Conservation (phyloP, 805 yeast genomes). For the Saccharomyces eubayanus region DNA sequence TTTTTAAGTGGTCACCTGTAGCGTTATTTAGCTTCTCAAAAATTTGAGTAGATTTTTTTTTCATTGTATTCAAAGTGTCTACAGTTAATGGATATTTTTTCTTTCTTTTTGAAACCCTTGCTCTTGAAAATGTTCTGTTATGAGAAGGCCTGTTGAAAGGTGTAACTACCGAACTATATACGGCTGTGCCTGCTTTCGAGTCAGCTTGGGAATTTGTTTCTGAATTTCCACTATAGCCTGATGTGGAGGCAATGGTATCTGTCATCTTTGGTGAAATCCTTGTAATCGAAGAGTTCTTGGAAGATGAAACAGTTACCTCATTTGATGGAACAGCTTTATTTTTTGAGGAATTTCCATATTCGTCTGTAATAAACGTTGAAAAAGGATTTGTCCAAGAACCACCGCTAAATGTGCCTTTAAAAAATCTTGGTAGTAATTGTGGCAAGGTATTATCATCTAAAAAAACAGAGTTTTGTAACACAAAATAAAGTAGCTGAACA, state of each 20-base stretch:
- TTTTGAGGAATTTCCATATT: constrained; percentile 3
- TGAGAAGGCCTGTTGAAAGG: constrained; percentile 10
- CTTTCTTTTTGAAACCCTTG: constrained; percentile 14
- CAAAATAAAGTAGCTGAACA: constrained; percentile 23
- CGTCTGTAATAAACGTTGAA: constrained; percentile 25
- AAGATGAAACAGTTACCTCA: background rate
- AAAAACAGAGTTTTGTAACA: constrained; percentile 19
- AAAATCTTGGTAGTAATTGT: constrained; percentile 60
- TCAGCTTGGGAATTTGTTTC: background rate
- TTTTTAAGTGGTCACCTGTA: constrained; percentile 6
- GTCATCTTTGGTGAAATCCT: constrained; percentile 19
- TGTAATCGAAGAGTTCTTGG: constrained; percentile 1
- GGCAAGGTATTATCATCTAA: constrained; percentile 37
- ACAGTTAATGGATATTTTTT: constrained; percentile 21
- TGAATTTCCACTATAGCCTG: constrained; percentile 10
- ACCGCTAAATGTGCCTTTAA: constrained; percentile 59
- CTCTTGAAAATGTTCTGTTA: constrained; percentile 14
- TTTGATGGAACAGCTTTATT: background rate
- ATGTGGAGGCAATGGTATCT: constrained; percentile 17
- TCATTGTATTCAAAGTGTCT: constrained; percentile 21
- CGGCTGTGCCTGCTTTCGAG: background rate
- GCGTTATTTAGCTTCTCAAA: constrained; percentile 15
- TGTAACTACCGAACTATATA: background rate
- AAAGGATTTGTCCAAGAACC: constrained; percentile 77
- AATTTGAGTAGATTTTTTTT: constrained; percentile 15